phyloP scores from a whole-genome alignment of 164 flowering plant genomes.

The Paratinospora sagittata region DNA sequence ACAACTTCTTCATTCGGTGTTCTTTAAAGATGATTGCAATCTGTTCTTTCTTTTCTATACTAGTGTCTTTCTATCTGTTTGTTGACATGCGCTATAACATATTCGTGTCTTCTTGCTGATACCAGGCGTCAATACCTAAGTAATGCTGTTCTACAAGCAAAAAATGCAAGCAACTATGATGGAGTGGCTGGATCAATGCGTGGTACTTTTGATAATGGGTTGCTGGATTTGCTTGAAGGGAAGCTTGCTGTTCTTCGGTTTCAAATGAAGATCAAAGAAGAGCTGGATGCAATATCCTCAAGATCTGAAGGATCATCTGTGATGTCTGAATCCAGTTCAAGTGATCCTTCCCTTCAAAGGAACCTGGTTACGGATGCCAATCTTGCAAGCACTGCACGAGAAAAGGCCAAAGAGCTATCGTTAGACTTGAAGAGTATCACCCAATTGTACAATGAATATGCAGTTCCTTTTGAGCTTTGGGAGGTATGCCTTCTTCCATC shows the following conservation, averaged over 20 bases:
- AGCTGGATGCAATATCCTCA: constrained; percentile 58
- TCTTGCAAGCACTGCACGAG: constrained; percentile 40
- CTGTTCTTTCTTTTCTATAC: background rate
- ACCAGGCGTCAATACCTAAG: constrained; percentile 87
- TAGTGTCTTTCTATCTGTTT: background rate
- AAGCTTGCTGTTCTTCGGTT: constrained; percentile 92
- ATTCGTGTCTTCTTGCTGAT: constrained; percentile 13
- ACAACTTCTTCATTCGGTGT: background rate
- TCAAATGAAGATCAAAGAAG: constrained; percentile 84
- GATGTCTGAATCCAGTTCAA: constrained; percentile 34
- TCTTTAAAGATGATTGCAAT: constrained; percentile 1
- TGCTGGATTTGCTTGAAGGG: constrained; percentile 89
- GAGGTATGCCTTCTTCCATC: constrained; percentile 47
- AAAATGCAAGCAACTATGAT: constrained; percentile 60
- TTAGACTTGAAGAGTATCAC: constrained; percentile 85
- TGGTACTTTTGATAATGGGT: constrained; percentile 58
- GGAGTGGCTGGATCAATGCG: constrained; percentile 42
- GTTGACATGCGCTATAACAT: background rate
- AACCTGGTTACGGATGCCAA: constrained; percentile 27
- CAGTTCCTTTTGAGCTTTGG: constrained; percentile 97
- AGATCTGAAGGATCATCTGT: constrained; percentile 40
- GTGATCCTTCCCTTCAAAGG: constrained; percentile 39
- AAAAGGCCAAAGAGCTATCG: constrained; percentile 81
- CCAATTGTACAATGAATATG: constrained; percentile 90
- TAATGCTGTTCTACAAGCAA: constrained; percentile 95